Percentiles rank a stretch among this genome's conserved stretches.
phyloP scores from a whole-genome alignment of 23 red algal genomes.

The Gracilariopsis chorda region DNA sequence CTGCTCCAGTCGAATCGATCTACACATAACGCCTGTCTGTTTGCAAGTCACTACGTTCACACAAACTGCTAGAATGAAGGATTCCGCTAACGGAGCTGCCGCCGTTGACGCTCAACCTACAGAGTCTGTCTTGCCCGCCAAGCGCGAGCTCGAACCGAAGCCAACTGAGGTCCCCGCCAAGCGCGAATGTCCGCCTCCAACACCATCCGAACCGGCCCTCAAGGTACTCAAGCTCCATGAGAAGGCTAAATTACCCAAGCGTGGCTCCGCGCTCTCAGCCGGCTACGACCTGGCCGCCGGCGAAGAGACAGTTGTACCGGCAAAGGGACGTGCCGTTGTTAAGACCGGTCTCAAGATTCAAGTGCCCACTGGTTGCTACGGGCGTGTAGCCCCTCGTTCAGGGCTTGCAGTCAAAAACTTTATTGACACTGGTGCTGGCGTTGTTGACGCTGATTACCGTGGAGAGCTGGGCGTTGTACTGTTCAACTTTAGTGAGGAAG shows the following conservation, averaged over 20 bases:
- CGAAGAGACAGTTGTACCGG: constrained; percentile 42
- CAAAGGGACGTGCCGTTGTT: constrained; percentile 59
- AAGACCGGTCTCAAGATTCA: constrained; percentile 82
- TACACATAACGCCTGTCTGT: no score
- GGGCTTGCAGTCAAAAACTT: constrained; percentile 78
- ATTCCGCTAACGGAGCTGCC: neutral
- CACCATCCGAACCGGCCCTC: neutral
- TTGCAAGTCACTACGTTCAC: no score
- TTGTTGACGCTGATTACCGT: constrained; percentile 90
- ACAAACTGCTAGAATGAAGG: no score
- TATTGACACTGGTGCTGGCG: constrained; percentile 87
- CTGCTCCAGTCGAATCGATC: no score
- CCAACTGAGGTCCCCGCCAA: neutral
- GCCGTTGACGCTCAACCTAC: neutral
- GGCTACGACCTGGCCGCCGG: constrained; percentile 81
- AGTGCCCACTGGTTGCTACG: constrained; percentile 75
- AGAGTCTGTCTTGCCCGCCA: neutral
- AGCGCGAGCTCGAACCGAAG: constrained; percentile 5
- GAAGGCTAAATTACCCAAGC: constrained; percentile 43
- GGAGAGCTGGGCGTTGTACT: constrained; percentile 82
- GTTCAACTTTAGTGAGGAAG: constrained; percentile 85
- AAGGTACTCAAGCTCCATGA: constrained; percentile 59
- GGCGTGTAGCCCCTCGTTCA: constrained; percentile 81
- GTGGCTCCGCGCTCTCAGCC: constrained; percentile 63
- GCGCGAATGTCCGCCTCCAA: constrained; percentile 3